phyloP scores from a whole-genome alignment of 164 flowering plant genomes.

The Dillenia turbinata region DNA sequence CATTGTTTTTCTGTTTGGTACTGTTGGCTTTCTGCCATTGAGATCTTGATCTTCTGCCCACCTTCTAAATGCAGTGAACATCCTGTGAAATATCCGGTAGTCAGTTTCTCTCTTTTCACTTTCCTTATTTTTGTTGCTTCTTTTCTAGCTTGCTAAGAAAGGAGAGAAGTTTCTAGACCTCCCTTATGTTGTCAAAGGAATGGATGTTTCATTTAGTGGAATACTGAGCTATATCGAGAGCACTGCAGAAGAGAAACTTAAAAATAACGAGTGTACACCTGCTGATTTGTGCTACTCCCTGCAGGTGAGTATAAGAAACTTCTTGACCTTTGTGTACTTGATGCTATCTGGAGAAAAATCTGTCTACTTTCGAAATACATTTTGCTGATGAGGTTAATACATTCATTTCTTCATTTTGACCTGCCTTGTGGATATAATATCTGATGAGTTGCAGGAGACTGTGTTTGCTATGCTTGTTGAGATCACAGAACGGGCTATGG shows the following conservation, averaged over 20 bases:
- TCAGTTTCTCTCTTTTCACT: not conserved
- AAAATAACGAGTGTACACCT: conserved; percentile 91
- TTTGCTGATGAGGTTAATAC: not conserved
- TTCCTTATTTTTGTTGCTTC: conserved; percentile 2
- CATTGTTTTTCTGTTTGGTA: no score
- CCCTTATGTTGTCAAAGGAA: conserved; percentile 96
- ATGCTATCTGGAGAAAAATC: not conserved
- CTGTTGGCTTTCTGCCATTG: no score
- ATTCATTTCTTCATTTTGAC: not conserved
- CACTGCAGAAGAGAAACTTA: conserved; percentile 82
- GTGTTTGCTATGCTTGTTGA: conserved; percentile 98
- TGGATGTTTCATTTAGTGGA: conserved; percentile 98
- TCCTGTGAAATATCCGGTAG: no score
- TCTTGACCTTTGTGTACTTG: not conserved
- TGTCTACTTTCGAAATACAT: not conserved
- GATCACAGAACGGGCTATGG: conserved; percentile 98
- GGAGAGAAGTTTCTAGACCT: conserved; percentile 79
- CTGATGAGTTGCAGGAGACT: conserved; percentile 55
- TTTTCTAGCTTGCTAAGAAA: conserved; percentile 83
- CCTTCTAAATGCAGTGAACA: no score
- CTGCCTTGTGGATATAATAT: not conserved
- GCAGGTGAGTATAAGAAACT: conserved; percentile 41
- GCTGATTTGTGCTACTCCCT: conserved; percentile 96
- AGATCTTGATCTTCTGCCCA: no score
- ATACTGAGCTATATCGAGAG: conserved; percentile 88